Conservation (phyloP, 129 eudicot species). For the Mikania micrantha region DNA sequence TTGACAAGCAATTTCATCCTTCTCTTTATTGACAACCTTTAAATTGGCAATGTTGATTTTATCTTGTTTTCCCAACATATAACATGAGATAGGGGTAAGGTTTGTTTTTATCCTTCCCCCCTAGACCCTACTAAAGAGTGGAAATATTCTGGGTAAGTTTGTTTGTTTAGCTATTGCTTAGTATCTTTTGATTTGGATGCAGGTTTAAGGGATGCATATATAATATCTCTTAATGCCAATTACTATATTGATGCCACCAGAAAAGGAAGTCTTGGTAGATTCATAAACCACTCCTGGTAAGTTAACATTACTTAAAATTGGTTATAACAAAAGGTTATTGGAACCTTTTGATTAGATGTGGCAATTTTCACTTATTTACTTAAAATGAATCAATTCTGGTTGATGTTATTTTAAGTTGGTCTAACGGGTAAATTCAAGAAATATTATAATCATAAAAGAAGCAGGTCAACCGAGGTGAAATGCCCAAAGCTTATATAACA, state of each 20-base stretch:
- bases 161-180: conserved; percentile 1
- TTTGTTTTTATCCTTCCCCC: too few species aligned
- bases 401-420: neutral
- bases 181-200: conserved; percentile 20
- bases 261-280: conserved; percentile 91
- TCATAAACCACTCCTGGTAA: conserved; percentile 96
- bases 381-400: neutral
- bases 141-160: too few species aligned
- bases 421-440: neutral
- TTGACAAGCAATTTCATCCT: too few species aligned
- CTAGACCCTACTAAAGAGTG: too few species aligned
- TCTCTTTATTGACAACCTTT: too few species aligned
- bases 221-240: conserved; percentile 69
- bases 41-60: too few species aligned
- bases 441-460: neutral
- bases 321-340: conserved; percentile 9
- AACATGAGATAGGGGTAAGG: too few species aligned
- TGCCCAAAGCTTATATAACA: neutral
- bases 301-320: conserved; percentile 3
- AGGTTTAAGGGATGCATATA: conserved; percentile 84
- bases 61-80: too few species aligned
- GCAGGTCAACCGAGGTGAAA: neutral
- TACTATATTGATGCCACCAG: conserved; percentile 79
- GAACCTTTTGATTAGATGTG: conserved; percentile 3
- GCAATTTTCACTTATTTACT: neutral